Evolutionary conservation across 768 basidiomycete species (phyloP), one percentile per base, ranked within the genome.

Genomic region (Cyclocybe aegerita): DNA sequence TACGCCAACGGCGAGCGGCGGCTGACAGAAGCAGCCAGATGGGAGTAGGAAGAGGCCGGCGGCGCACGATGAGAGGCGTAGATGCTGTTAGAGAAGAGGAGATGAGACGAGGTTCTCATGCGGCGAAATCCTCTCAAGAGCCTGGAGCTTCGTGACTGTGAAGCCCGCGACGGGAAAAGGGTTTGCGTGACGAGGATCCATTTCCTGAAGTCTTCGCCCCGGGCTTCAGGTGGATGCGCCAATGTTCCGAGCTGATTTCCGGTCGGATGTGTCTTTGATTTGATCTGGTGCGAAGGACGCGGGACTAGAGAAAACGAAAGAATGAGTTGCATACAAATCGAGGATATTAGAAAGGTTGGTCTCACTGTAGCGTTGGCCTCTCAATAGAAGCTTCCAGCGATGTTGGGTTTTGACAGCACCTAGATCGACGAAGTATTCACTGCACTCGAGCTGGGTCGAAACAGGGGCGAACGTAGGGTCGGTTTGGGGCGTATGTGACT

Each of bases 121-220:
- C 23, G 23, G 2, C 23, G 23, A 23, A 23, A 23, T 5, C 23
- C 23, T 23, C 23, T 23, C 23, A 23, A 3, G 5, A 23, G 23
- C 23, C 23, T 23, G 23, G 23, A 23, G 23, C 23, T 23, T 23
- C 23, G 23, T 23, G 23, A 23, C 23, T 23, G 23, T 23, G 23
- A 23, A 23, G 23, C 23, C 23, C 42, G 39, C 16, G 39, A 46
- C 7, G 53, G 43, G 34, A 49, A 50, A 15, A 54, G 49, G 9
- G 53, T 50, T 33, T 49, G 39, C 53, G 46, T 54, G 34, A 54
- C 53, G 38, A 54, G 30, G 8, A 49, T 44, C 53, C 53, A 54
- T 31, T 54, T 54, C 33, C 53, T 15, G 16, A 54, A 50, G 17
- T 49, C 48, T 14, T 54, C 53, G 4, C 53, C 53, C 29, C 48